Conservation (phyloP, 768 basidiomycete species). For the Lactarius sp. region DNA sequence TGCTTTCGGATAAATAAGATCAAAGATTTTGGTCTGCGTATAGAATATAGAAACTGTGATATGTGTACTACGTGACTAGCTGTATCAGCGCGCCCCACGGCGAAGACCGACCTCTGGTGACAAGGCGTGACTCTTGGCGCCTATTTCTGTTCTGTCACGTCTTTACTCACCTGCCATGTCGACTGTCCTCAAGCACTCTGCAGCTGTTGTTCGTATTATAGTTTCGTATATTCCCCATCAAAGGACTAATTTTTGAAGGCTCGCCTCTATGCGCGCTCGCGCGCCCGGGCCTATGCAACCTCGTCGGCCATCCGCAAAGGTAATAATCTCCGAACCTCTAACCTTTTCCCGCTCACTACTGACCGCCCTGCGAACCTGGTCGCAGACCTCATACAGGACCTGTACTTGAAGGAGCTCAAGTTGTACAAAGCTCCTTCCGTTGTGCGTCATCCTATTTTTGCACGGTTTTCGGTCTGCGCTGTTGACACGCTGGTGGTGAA, state of each 20-base stretch:
- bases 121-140: background rate
- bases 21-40: no score
- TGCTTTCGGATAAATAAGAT: no score
- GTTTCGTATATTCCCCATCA: conserved; percentile 8
- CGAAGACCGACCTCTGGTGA: no score
- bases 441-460: conserved; percentile 44
- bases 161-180: conserved; percentile 45
- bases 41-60: no score
- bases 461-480: background rate
- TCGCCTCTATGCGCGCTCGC: conserved; percentile 42
- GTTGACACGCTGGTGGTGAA: conserved; percentile 1
- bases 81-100: no score
- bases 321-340: conserved; percentile 34
- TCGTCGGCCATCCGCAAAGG: conserved; percentile 61
- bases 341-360: background rate
- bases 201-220: conserved; percentile 31
- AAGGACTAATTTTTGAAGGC: conserved; percentile 37
- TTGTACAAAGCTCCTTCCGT: conserved; percentile 72
- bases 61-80: no score
- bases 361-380: background rate
- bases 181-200: conserved; percentile 56
- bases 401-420: conserved; percentile 88
- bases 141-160: background rate
- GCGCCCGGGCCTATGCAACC: conserved; percentile 54
- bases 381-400: conserved; percentile 85